Base-by-base conservation (phyloP, 257 asterid species). In the Capsicum rhomboideum region DNA sequence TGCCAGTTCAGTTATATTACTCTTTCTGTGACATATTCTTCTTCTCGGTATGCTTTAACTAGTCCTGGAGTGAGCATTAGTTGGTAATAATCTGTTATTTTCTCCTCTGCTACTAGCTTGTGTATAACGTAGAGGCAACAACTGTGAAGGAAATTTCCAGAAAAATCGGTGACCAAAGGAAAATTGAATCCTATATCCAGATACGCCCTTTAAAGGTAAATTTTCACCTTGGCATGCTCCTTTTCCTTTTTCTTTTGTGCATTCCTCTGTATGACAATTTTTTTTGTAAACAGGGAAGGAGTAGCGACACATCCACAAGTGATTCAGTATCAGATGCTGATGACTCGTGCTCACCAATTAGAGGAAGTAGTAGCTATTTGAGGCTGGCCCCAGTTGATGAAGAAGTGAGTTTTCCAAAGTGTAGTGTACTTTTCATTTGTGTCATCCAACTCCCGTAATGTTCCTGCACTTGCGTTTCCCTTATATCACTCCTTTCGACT, bases 251-350 rank as follows among this genome's bases (percentile, higher is more conserved):
- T 50, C 53, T 49, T 29, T 31, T 68, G 23, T 81, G 53, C 46
- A n/a, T 42, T 69, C 34, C 20, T 12, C 29, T n/a, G 56, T 61
- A 44, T 87, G 79, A 69, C 54, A 28, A 44, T 67, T 42, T 26
- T 21, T 61, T 64, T 58, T 88, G 77, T 67, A 82, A 68, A 82
- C 91, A 95, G 98, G 97, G 91, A 63, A 89, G 89, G 85, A 83
- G 87, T 86, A 86, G 91, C 67, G 90, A 84, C 86, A 86, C 94
- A 74, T 90, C 90, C 66, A 86, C 78, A 78, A 72, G 84, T 82
- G 96, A 89, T 86, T 93, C 97, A 82, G 95, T 89, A 85, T 90
- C 89, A 7, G 94, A 89, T 85, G 88, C 82, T 44, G 96, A 89
- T 68, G 93, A 89, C 86, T 91, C 91, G 86, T 87, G 85, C 84